phyloP scores from a whole-genome alignment of 306 rosid species.

The Gastrolobium bilobum region DNA sequence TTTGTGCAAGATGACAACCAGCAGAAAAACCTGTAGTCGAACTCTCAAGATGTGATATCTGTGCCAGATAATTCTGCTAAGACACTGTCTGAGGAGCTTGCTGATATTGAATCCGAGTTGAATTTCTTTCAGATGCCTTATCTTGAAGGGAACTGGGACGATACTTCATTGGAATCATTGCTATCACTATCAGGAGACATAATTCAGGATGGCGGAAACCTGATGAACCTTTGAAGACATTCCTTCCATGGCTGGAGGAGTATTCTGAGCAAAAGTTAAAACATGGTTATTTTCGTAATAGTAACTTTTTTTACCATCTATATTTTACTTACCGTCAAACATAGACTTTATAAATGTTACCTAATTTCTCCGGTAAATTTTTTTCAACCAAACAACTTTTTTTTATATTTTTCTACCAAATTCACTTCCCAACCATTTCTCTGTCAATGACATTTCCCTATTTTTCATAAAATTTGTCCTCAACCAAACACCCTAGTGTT shows the following conservation, averaged over 20 bases:
- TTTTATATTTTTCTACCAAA: no score
- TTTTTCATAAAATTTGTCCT: no score
- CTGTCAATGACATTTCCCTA: no score
- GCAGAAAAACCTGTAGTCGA: conserved; percentile 52
- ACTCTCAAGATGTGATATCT: conserved; percentile 53
- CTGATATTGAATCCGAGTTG: conserved; percentile 71
- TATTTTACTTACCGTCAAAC: no score
- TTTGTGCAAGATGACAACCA: conserved; percentile 59
- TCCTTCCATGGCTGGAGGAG: conserved; percentile 61
- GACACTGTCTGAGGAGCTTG: conserved; percentile 79
- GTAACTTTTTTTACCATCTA: no score
- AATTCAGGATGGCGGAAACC: conserved; percentile 70
- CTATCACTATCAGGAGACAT: conserved; percentile 63
- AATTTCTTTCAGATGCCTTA: conserved; percentile 68
- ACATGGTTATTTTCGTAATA: no score
- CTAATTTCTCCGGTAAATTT: no score
- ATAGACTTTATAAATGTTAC: no score
- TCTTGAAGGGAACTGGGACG: conserved; percentile 70
- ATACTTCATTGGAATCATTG: conserved; percentile 63
- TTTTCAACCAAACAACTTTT: no score
- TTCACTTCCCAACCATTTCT: no score
- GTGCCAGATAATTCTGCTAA: conserved; percentile 51
- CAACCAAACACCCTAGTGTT: no score
- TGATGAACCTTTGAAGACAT: conserved; percentile 68
- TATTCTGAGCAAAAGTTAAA: conserved; percentile 60